A percentile compares a stretch with the other conserved stretches of the same genome.
Conservation (phyloP, 2,329 filamentous ascomycete species). For the Colletotrichum sp. region DNA sequence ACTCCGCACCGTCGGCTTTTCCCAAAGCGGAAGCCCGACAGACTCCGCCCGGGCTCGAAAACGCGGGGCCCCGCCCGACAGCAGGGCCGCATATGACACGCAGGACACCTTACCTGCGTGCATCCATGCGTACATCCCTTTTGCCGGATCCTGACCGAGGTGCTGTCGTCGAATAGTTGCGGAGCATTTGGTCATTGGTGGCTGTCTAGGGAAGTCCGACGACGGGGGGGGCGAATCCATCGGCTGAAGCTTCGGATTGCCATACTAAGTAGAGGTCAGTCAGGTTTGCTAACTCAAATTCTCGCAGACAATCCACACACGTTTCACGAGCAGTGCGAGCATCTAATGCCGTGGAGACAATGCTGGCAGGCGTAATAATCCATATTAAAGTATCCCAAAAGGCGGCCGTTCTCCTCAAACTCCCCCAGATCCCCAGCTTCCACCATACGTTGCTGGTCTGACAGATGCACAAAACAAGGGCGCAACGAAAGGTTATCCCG, state of each 20-base stretch:
- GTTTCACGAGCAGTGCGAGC: background rate
- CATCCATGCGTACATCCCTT: background rate
- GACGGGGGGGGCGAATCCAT: background rate
- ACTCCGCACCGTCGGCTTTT: background rate
- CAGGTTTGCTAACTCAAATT: background rate
- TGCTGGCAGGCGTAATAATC: background rate
- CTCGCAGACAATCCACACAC: background rate
- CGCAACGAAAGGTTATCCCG: background rate
- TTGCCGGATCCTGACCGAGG: background rate
- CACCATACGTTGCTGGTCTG: background rate
- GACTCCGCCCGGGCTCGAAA: background rate
- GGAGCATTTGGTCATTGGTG: background rate
- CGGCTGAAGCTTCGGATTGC: background rate
- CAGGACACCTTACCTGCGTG: background rate
- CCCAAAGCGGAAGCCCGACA: background rate
- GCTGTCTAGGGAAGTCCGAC: background rate
- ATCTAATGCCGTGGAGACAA: background rate
- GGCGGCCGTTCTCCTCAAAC: conserved; percentile 8
- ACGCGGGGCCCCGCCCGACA: background rate
- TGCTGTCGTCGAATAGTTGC: background rate
- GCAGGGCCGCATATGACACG: background rate
- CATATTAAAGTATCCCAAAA: conserved; percentile 20
- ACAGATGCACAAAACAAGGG: background rate
- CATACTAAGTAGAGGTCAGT: background rate
- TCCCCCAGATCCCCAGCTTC: background rate